These are phyloP conservation scores for Lasiosphaeriaceae sp. DNA, from an alignment of 495 filamentous ascomycete genomes.

Conservation along the genomic window DNA sequence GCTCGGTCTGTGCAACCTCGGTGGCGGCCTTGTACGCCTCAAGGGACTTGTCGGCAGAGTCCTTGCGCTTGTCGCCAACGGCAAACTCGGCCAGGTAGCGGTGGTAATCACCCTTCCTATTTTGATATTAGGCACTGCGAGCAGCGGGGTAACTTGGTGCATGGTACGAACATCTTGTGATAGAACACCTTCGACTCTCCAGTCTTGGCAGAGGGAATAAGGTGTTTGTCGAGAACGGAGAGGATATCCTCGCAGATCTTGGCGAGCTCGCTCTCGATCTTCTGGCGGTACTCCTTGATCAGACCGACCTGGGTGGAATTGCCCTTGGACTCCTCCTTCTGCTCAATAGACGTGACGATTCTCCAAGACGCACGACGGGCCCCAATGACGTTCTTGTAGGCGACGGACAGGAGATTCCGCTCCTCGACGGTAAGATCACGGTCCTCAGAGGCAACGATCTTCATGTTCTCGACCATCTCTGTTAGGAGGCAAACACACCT, in stretches of 20 bases:
- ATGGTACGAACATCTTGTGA: conserved; percentile 90
- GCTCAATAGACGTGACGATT: conserved; percentile 99
- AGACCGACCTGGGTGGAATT: conserved; percentile 86
- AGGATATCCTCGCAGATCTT: conserved; percentile 99
- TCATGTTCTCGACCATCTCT: conserved; percentile 99
- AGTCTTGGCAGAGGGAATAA: conserved; percentile 93
- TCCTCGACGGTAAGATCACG: conserved; percentile 98
- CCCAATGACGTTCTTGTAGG: conserved; percentile 99
- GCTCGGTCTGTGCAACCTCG: conserved; percentile 95
- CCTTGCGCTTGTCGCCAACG: conserved; percentile 95
- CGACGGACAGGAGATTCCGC: conserved; percentile 97
- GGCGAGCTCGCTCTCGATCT: conserved; percentile 97
- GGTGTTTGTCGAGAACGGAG: conserved; percentile 90
- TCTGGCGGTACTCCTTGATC: conserved; percentile 99
- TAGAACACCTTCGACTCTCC: conserved; percentile 99
- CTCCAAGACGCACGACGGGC: conserved; percentile 98
- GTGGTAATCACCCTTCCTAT: conserved; percentile 99
- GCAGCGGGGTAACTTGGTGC: background rate
- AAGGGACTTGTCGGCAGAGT: conserved; percentile 90
- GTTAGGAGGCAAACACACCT: conserved; percentile 15
- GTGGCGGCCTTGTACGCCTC: conserved; percentile 99
- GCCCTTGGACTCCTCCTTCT: conserved; percentile 99
- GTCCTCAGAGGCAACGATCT: conserved; percentile 93
- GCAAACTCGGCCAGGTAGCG: conserved; percentile 99
- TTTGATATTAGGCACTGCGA: conserved; percentile 24